These are phyloP conservation scores for Fusarium bactridioides DNA, from an alignment of 2,329 filamentous ascomycete genomes.

Conservation along the genomic window DNA sequence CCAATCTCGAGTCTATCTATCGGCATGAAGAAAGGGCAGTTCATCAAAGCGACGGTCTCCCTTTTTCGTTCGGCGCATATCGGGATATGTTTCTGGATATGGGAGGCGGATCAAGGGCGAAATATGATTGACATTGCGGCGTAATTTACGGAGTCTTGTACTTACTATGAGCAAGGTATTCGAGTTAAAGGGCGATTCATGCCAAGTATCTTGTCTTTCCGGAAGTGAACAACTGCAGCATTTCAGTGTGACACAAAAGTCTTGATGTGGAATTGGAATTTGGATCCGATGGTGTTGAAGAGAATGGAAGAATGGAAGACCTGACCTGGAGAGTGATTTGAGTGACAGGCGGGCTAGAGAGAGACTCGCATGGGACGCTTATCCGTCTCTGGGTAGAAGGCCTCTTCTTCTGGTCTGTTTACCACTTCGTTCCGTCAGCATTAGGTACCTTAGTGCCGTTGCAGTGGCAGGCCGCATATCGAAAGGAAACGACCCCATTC, in stretches of 20 bases:
- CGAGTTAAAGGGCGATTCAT: slow-evolving; percentile 14
- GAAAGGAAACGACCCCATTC: slow-evolving; percentile 41
- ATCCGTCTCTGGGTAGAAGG: slow-evolving; percentile 36
- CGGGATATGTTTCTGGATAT: slow-evolving; percentile 12
- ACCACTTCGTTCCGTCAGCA: slow-evolving; percentile 23
- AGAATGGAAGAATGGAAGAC: slow-evolving; percentile 27
- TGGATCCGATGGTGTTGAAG: slow-evolving; percentile 9
- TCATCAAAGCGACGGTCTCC: slow-evolving; percentile 9
- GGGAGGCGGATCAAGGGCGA: slow-evolving; percentile 24
- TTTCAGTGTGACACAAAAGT: slow-evolving; percentile 19
- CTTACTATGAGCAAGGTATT: slow-evolving; percentile 1
- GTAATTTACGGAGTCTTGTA: slow-evolving; percentile 7
- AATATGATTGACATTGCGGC: slow-evolving; percentile 15
- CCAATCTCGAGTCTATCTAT: slow-evolving; percentile 24
- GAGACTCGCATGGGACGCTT: slow-evolving; percentile 34
- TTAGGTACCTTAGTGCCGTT: slow-evolving; percentile 10
- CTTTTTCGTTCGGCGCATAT: slow-evolving; percentile 16
- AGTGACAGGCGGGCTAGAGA: slow-evolving; percentile 4
- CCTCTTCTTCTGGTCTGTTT: slow-evolving; percentile 14
- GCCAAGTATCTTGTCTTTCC: slow-evolving; percentile 13
- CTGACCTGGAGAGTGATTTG: not conserved
- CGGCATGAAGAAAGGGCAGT: slow-evolving; percentile 9
- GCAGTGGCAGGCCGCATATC: slow-evolving; percentile 20
- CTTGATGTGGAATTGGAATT: slow-evolving; percentile 32
- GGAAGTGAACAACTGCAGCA: not conserved